These are phyloP conservation scores for Bonnemaisonia californica DNA, from an alignment of 31 red algal genomes.

Conservation along the genomic window DNA sequence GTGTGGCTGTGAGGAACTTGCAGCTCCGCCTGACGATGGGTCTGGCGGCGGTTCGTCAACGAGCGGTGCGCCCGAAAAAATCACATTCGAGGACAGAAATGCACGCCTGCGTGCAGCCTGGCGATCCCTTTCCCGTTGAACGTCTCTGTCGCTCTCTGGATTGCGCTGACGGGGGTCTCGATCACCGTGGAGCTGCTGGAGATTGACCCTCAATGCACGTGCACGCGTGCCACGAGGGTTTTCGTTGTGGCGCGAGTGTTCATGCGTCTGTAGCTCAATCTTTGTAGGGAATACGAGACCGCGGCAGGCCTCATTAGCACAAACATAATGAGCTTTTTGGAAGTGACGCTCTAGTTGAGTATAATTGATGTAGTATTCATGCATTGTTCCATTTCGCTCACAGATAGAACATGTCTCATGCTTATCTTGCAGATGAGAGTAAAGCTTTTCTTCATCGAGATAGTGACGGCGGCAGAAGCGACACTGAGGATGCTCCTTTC, in stretches of 20 bases:
- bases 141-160: constrained; percentile 15
- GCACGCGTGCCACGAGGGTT: constrained; percentile 27
- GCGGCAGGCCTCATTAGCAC: constrained; percentile 64
- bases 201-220: constrained; percentile 61
- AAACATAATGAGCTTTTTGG: constrained; percentile 78
- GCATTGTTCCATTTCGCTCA: constrained; percentile 80
- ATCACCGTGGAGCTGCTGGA: constrained; percentile 68
- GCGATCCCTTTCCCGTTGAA: constrained; percentile 45
- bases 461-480: constrained; percentile 71
- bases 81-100: constrained; percentile 72
- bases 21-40: constrained; percentile 2
- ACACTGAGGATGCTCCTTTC: constrained; percentile 74
- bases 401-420: constrained; percentile 92
- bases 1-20: neutral
- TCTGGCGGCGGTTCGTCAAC: constrained; percentile 19
- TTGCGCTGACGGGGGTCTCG: constrained; percentile 16
- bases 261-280: constrained; percentile 86
- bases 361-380: constrained; percentile 91
- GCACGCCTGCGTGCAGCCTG: constrained; percentile 65
- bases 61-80: constrained; percentile 56
- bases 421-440: constrained; percentile 74
- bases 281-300: constrained; percentile 81
- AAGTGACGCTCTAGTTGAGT: constrained; percentile 79
- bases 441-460: constrained; percentile 86
- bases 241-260: constrained; percentile 50